Percentiles rank a stretch among this genome's conserved stretches.
Evolutionary conservation across 2,329 filamentous ascomycete genomes (phyloP).

Genomic region (Colletotrichum navitas): DNA sequence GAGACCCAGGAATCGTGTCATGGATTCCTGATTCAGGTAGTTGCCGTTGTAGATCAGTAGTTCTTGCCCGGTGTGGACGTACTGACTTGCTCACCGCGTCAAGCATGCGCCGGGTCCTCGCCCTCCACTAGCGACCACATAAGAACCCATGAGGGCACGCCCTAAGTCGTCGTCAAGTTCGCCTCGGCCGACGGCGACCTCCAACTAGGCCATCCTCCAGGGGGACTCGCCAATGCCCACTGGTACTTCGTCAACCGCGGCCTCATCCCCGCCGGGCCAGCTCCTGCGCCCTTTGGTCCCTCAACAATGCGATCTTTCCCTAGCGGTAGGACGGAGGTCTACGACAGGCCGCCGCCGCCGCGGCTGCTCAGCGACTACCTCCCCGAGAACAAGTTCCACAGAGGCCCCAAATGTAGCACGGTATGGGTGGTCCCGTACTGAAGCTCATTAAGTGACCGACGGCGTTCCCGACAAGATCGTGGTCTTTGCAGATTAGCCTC

Average conservation of each 20-base stretch:
- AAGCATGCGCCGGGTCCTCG: slow-evolving; percentile 61
- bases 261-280: slow-evolving; percentile 58
- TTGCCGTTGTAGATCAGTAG: slow-evolving; percentile 61
- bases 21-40: slow-evolving; percentile 65
- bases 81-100: slow-evolving; percentile 63
- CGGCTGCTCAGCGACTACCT: too few species aligned
- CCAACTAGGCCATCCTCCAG: too few species aligned
- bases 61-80: slow-evolving; percentile 63
- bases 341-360: slow-evolving; percentile 58
- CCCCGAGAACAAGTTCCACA: too few species aligned
- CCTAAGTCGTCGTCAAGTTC: too few species aligned
- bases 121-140: too few species aligned
- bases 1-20: slow-evolving; percentile 45
- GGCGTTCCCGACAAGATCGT: slow-evolving; percentile 49
- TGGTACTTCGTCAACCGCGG: slow-evolving; percentile 50
- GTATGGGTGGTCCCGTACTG: slow-evolving; percentile 43
- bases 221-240: slow-evolving; percentile 60
- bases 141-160: too few species aligned
- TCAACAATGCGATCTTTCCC: slow-evolving; percentile 62
- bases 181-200: too few species aligned
- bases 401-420: too few species aligned
- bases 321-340: slow-evolving; percentile 58
- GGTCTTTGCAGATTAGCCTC: slow-evolving; percentile 48
- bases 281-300: slow-evolving; percentile 63
- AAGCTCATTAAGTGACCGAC: slow-evolving; percentile 50